A percentile compares a stretch with the other conserved stretches of the same genome.
These are phyloP conservation scores for Lupinus albus DNA, from an alignment of 306 rosid genomes.

Conservation along the genomic window DNA sequence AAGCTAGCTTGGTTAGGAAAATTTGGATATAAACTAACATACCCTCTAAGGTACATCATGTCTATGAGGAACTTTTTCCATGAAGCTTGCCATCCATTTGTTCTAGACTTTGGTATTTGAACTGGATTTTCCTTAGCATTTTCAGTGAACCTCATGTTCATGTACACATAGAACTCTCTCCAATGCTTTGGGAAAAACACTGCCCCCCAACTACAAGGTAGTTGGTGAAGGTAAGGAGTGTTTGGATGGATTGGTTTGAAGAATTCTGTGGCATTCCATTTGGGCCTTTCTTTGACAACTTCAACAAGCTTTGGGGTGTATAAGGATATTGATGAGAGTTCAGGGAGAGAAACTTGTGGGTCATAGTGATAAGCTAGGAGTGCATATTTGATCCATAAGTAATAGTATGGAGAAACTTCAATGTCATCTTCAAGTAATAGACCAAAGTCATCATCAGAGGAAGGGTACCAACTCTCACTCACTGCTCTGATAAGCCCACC, in stretches of 20 bases:
- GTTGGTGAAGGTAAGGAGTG: conserved; percentile 91
- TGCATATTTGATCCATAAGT: conserved; percentile 93
- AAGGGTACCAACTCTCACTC: conserved; percentile 97
- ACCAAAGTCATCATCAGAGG: conserved; percentile 83
- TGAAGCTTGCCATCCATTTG: conserved; percentile 99
- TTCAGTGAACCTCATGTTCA: conserved; percentile 90
- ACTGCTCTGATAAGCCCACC: conserved; percentile 96
- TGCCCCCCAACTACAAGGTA: conserved; percentile 98
- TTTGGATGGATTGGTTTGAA: conserved; percentile 74
- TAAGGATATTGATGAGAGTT: conserved; percentile 86
- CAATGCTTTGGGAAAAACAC: conserved; percentile 97
- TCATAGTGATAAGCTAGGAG: conserved; percentile 86
- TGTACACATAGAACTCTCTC: conserved; percentile 95
- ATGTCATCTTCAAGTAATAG: conserved; percentile 91
- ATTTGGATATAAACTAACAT: conserved; percentile 88
- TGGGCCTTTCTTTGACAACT: conserved; percentile 93
- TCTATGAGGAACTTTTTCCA: conserved; percentile 97
- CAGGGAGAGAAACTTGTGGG: conserved; percentile 82
- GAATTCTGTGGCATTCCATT: conserved; percentile 82
- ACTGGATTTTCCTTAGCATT: conserved; percentile 83
- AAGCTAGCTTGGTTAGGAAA: conserved; percentile 91
- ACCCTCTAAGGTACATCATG: conserved; percentile 98
- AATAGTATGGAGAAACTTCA: conserved; percentile 93
- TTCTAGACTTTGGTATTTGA: conserved; percentile 90
- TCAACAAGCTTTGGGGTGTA: conserved; percentile 90